These are phyloP conservation scores for Grosmannia huntii DNA, from an alignment of 2,329 filamentous ascomycete genomes.

Conservation along the genomic window DNA sequence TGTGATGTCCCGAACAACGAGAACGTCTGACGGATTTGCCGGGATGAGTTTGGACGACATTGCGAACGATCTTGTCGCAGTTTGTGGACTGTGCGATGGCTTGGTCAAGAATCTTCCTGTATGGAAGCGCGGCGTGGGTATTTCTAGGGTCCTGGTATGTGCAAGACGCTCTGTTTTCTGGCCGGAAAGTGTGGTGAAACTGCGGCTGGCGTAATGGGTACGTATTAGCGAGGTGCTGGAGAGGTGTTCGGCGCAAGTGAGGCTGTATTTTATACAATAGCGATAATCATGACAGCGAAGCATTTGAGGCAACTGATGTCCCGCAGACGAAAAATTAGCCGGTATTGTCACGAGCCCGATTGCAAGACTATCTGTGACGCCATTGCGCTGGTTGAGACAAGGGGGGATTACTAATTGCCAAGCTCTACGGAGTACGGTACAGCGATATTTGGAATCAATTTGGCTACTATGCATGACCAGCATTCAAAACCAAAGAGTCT, in stretches of 20 bases:
- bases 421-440: too few relatives aligned
- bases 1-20: slow-evolving; percentile 80
- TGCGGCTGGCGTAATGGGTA: neutral
- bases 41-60: slow-evolving; percentile 57
- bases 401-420: neutral
- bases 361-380: neutral
- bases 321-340: neutral
- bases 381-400: neutral
- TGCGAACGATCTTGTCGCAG: neutral
- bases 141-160: neutral
- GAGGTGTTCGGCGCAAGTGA: neutral
- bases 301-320: neutral
- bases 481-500: neutral
- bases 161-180: neutral
- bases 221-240: neutral
- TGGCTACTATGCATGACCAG: neutral
- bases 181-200: neutral
- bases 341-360: neutral
- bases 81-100: neutral
- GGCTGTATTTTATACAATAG: neutral
- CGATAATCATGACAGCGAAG: neutral
- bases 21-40: slow-evolving; percentile 62
- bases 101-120: neutral
- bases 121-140: neutral
- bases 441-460: too few relatives aligned